Evolutionary conservation across 192 early-diverging fungal genomes (phyloP).

Genomic region (Mortierella hygrophila): DNA sequence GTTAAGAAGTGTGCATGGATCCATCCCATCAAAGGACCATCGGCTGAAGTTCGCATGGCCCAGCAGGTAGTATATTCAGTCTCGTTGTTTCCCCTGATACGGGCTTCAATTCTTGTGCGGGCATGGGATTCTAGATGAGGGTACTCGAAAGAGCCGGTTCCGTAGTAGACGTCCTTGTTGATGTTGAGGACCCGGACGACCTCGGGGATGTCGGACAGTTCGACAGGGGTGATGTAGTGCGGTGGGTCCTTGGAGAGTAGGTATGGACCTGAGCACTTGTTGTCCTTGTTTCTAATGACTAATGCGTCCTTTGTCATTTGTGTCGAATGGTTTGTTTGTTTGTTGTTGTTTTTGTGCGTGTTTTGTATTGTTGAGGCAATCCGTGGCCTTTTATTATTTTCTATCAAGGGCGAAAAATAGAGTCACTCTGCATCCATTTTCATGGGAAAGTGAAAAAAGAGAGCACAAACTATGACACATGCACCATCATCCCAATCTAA

Average conservation of each 20-base stretch:
- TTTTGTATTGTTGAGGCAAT: not conserved
- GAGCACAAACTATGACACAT: too few relatives aligned
- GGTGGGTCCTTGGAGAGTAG: constrained; percentile 23
- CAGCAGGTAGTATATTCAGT: constrained; percentile 29
- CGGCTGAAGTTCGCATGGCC: constrained; percentile 43
- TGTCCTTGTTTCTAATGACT: constrained; percentile 5
- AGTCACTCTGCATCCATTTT: not conserved
- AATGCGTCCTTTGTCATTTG: not conserved
- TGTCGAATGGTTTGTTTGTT: not conserved
- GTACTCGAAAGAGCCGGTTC: constrained; percentile 37
- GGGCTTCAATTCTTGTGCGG: constrained; percentile 19
- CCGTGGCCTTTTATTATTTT: not conserved
- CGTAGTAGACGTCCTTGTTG: constrained; percentile 38
- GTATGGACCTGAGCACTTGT: constrained; percentile 22
- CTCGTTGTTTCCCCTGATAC: not conserved
- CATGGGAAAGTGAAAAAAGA: not conserved
- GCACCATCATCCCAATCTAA: too few relatives aligned
- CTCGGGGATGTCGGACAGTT: constrained; percentile 29
- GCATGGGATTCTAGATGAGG: constrained; percentile 39
- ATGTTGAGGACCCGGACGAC: constrained; percentile 44
- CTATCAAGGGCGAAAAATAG: not conserved
- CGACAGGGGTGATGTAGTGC: constrained; percentile 38
- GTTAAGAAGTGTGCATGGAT: constrained; percentile 21
- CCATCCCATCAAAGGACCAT: constrained; percentile 44
- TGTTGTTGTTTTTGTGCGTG: not conserved